These are phyloP conservation scores for Echinosophora koreensis DNA, from an alignment of 306 rosid species.

Conservation along the genomic window DNA sequence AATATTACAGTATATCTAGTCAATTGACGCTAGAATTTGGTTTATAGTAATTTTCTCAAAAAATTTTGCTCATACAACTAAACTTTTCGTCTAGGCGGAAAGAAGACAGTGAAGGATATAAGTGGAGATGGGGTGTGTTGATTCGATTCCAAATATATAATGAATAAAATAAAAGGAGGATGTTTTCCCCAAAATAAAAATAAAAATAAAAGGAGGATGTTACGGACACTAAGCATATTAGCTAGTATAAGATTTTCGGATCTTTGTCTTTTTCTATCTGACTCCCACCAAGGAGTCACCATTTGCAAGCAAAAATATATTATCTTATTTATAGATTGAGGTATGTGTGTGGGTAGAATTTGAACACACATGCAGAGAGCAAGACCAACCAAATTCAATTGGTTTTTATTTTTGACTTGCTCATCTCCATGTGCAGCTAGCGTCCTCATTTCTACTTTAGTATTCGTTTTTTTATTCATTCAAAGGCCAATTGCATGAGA, in stretches of 20 bases:
- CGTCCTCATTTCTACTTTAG: conserved; percentile 25
- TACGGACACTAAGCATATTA: neutral
- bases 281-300: conserved; percentile 41
- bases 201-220: too few species aligned
- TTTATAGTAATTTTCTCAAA: too few species aligned
- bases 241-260: conserved; percentile 7
- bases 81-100: neutral
- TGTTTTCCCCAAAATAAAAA: too few species aligned
- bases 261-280: conserved; percentile 48
- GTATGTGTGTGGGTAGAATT: conserved; percentile 24
- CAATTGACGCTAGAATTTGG: too few species aligned
- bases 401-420: conserved; percentile 42
- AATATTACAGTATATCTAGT: too few species aligned
- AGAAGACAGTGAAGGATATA: neutral
- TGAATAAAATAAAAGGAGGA: neutral
- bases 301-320: neutral
- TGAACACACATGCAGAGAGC: conserved; percentile 11
- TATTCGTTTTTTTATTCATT: conserved; percentile 28
- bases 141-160: conserved; percentile 39
- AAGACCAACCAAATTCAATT: conserved; percentile 16
- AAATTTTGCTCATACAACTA: neutral
- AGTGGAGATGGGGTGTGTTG: conserved; percentile 21
- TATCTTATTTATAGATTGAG: conserved; percentile 3
- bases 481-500: conserved; percentile 10
- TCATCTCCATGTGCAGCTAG: conserved; percentile 50